phyloP scores from a whole-genome alignment of 805 yeast species.

The Yarrowia sp. region DNA sequence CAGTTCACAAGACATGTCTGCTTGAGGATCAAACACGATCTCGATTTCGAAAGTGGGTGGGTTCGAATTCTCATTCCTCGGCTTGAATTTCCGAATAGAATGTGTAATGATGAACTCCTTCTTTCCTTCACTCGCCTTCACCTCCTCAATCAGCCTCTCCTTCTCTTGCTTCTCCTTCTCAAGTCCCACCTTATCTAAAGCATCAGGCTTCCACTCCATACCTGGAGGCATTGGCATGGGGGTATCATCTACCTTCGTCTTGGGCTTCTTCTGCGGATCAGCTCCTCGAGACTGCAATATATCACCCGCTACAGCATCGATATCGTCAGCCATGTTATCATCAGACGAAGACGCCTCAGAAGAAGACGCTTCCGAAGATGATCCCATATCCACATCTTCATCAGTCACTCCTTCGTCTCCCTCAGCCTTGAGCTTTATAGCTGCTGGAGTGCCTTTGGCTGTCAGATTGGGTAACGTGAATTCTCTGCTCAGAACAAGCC shows the following conservation, averaged over 20 bases:
- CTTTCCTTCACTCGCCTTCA: constrained; percentile 42
- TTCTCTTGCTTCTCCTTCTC: constrained; percentile 8
- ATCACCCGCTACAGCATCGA: constrained; percentile 14
- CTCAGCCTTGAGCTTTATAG: constrained; percentile 46
- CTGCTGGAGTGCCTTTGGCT: constrained; percentile 66
- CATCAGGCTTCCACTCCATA: constrained; percentile 38
- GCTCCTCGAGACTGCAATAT: constrained; percentile 28
- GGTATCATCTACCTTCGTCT: constrained; percentile 1
- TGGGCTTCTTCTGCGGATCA: neutral
- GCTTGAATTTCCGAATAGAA: constrained; percentile 30
- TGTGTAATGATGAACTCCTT: constrained; percentile 25
- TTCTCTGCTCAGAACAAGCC: constrained; percentile 66
- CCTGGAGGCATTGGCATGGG: constrained; percentile 37
- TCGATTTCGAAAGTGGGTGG: constrained; percentile 22
- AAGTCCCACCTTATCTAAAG: constrained; percentile 13
- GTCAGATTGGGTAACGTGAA: constrained; percentile 71
- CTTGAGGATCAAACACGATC: constrained; percentile 15
- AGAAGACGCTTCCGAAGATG: constrained; percentile 6
- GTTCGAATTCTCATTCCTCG: neutral
- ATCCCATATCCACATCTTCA: constrained; percentile 16
- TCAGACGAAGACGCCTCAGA: constrained; percentile 9
- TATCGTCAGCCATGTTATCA: constrained; percentile 28
- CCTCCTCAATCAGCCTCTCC: constrained; percentile 44
- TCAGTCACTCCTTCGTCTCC: constrained; percentile 4
- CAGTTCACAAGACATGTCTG: constrained; percentile 24